Evolutionary conservation across 83 land plant species (phyloP).

Genomic region (Picea abies): DNA sequence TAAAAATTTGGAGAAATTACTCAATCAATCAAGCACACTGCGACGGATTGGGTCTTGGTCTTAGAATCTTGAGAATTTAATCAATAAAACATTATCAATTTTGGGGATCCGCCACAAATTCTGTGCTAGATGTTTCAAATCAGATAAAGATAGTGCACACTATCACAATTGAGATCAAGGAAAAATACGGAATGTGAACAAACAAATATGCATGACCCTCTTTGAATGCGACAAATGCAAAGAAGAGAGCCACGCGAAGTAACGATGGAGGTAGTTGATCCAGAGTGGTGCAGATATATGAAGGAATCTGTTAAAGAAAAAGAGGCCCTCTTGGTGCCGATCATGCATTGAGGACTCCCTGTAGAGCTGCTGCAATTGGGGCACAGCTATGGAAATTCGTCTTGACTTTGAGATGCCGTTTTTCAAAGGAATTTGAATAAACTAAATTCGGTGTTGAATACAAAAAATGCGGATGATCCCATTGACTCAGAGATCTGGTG

Average conservation of each 20-base stretch:
- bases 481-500: too few relatives aligned
- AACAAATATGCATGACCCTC: neutral
- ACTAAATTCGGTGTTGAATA: too few relatives aligned
- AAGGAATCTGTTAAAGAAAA: neutral
- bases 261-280: neutral
- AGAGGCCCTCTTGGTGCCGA: slow-evolving; percentile 8
- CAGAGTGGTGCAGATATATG: neutral
- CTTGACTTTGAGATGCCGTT: too few relatives aligned
- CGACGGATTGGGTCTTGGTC: neutral
- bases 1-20: neutral
- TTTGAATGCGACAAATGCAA: neutral
- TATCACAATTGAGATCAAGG: neutral
- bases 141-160: neutral
- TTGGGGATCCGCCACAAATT: neutral
- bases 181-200: neutral
- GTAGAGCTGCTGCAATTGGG: neutral
- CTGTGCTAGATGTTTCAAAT: neutral
- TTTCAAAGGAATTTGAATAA: too few relatives aligned
- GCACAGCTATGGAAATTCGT: neutral
- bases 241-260: neutral
- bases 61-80: neutral
- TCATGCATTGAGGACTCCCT: slow-evolving; percentile 3
- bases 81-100: neutral
- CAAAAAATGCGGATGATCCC: too few relatives aligned
- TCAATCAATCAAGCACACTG: neutral